Evolutionary conservation across 176 grass and related monocot genomes (phyloP), one percentile per base, ranked within the genome.

Genomic region (Leersia perrieri): DNA sequence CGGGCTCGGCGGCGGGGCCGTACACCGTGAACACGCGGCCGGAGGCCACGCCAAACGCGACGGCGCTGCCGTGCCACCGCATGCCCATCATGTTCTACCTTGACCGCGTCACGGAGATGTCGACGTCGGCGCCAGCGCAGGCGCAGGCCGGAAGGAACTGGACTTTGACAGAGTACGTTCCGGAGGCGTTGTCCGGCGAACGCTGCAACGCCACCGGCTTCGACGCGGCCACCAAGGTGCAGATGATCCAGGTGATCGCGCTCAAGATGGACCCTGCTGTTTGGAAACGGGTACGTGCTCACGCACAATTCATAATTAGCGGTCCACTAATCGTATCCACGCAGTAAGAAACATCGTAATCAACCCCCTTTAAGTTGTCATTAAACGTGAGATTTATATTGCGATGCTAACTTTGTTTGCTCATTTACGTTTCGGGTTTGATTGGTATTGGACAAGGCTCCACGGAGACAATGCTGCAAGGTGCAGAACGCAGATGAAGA

Each of bases 391-490:
- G 41, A 8, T 32, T 72, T 20, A 33, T 33, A 20, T n/a, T 2
- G 23, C 12, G 38, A 40, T 70, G 42, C 70, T 53, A n/a, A 11
- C 33, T 27, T 69, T 57, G 6, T 53, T 55, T 13, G 30, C 57
- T 47, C 65, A 3, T 75, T 66, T 28, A 51, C 15, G 10, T 78
- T 70, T 63, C 22, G 8, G 11, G 68, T 8, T 70, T 65, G 33
- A 26, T 63, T 65, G 30, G 38, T 10, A 23, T 4, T 33, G 66
- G 10, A 68, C 66, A 68, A 93, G 87, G 87, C 87, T 31, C 87
- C 76, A 26, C 74, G 87, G 75, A 74, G 91, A 45, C 77, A 90
- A 29, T 90, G 91, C 27, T 93, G 91, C 29, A 74, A 20, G 53
- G 40, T 34, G 62, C 40, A 66, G 41, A 66, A 32, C 63, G 12